These are phyloP conservation scores for Chytriomyces sp. DNA, from an alignment of 192 early-diverging fungal genomes.

Conservation along the genomic window DNA sequence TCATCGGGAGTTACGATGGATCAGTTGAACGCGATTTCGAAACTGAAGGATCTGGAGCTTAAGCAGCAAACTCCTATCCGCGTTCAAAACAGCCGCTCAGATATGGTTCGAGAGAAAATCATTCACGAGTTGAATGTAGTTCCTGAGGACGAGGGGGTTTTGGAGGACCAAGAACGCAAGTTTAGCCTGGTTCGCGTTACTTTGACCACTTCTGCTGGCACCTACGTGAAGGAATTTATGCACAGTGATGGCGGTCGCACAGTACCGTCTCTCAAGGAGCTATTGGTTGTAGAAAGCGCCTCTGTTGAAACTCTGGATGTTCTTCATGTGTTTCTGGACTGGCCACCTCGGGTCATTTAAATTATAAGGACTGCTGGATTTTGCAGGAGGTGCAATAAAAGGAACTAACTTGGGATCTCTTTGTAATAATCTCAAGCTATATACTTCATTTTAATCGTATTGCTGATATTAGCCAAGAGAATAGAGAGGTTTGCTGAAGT, in stretches of 20 bases:
- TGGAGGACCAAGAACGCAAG: conserved; percentile 1
- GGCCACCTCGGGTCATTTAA: conserved; percentile 61
- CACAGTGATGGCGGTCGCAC: conserved; percentile 92
- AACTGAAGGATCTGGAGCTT: conserved; percentile 40
- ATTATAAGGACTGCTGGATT: no score
- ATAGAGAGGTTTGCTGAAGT: no score
- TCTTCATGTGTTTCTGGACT: conserved; percentile 80
- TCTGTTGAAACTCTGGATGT: conserved; percentile 87
- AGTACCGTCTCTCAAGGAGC: conserved; percentile 64
- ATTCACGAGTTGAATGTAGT: conserved; percentile 43
- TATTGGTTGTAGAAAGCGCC: conserved; percentile 68
- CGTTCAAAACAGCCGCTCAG: conserved; percentile 47
- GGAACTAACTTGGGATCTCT: no score
- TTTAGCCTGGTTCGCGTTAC: conserved; percentile 53
- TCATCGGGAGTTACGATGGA: conserved; percentile 28
- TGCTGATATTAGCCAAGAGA: no score
- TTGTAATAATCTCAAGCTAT: no score
- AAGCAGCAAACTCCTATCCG: conserved; percentile 56
- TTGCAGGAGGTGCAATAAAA: no score
- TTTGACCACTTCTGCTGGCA: conserved; percentile 85
- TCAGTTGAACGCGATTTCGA: conserved; percentile 28
- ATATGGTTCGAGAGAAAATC: conserved; percentile 52
- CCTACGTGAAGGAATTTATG: conserved; percentile 95
- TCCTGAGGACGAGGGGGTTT: conserved; percentile 13
- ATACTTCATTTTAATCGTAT: no score